These are phyloP conservation scores for Auriscalpium vulgare DNA, from an alignment of 768 basidiomycete genomes.

Conservation along the genomic window DNA sequence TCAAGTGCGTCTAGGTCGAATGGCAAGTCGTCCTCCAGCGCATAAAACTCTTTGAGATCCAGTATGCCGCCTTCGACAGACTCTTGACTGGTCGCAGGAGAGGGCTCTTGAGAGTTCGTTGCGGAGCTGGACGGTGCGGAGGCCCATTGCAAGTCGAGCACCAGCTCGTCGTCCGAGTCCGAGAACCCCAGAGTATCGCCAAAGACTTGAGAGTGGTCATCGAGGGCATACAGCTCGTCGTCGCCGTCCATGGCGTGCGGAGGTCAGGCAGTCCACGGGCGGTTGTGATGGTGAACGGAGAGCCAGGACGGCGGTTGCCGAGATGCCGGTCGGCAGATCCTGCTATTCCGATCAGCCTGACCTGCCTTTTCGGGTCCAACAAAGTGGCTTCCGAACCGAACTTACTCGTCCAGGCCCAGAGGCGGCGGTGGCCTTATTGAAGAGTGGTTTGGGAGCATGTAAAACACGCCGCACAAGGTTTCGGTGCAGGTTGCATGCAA, in stretches of 20 bases:
- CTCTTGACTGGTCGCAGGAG: neutral
- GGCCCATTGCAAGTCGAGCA: neutral
- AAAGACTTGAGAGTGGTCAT: too few relatives aligned
- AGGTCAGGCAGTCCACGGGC: neutral
- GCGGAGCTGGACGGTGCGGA: neutral
- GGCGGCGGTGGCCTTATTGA: too few relatives aligned
- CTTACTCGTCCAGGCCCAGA: too few relatives aligned
- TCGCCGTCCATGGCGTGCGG: too few relatives aligned
- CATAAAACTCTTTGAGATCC: neutral
- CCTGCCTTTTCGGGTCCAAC: neutral
- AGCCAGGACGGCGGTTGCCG: neutral
- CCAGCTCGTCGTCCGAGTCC: neutral
- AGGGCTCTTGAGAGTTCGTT: neutral
- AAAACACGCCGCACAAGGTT: too few relatives aligned
- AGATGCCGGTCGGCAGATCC: neutral
- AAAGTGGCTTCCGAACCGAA: too few relatives aligned
- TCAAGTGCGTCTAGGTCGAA: neutral
- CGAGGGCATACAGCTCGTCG: too few relatives aligned
- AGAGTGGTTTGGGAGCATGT: too few relatives aligned
- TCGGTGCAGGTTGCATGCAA: too few relatives aligned
- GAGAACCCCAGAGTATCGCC: too few relatives aligned
- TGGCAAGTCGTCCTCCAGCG: neutral
- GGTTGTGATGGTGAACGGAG: neutral
- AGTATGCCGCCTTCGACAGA: neutral
- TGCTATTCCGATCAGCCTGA: neutral